Evolutionary conservation across 2,329 filamentous ascomycete genomes (phyloP).

Genomic region (Xylogone sp.): DNA sequence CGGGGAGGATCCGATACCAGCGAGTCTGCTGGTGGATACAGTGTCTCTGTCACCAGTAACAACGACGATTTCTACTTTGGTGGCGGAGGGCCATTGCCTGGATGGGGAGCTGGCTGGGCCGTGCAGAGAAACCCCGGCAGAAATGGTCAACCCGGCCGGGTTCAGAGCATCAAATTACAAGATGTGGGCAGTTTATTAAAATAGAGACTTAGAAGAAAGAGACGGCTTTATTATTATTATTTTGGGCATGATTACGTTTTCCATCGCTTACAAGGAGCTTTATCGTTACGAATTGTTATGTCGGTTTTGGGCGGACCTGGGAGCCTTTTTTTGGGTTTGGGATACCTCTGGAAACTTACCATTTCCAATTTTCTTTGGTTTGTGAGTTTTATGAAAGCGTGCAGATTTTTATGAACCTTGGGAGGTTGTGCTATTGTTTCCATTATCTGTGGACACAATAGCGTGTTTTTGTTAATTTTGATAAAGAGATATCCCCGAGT

Average conservation of each 20-base stretch:
- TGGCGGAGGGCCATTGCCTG: conserved; percentile 12
- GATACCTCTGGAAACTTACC: neutral
- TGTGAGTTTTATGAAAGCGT: neutral
- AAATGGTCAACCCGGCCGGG: conserved; percentile 4
- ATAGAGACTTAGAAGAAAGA: conserved; percentile 2
- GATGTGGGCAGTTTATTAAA: conserved; percentile 25
- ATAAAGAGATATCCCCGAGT: too few species aligned
- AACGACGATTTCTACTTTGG: conserved; percentile 13
- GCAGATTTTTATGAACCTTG: too few species aligned
- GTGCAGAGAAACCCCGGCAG: conserved; percentile 15
- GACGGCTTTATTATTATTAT: too few species aligned
- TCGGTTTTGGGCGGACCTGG: neutral
- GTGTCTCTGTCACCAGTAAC: conserved; percentile 10
- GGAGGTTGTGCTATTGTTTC: too few species aligned
- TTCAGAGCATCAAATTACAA: conserved; percentile 22
- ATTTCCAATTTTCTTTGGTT: too few species aligned
- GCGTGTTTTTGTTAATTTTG: too few species aligned
- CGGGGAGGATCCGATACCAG: conserved; percentile 9
- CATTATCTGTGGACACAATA: too few species aligned
- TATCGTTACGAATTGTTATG: neutral
- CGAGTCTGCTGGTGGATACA: conserved; percentile 8
- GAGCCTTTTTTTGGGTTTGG: neutral
- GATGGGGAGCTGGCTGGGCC: conserved; percentile 23
- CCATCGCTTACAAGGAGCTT: too few species aligned
- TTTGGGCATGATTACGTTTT: too few species aligned